These are phyloP conservation scores for Ogataea thermomethanolica DNA, from an alignment of 805 yeast genomes.

Conservation along the genomic window DNA sequence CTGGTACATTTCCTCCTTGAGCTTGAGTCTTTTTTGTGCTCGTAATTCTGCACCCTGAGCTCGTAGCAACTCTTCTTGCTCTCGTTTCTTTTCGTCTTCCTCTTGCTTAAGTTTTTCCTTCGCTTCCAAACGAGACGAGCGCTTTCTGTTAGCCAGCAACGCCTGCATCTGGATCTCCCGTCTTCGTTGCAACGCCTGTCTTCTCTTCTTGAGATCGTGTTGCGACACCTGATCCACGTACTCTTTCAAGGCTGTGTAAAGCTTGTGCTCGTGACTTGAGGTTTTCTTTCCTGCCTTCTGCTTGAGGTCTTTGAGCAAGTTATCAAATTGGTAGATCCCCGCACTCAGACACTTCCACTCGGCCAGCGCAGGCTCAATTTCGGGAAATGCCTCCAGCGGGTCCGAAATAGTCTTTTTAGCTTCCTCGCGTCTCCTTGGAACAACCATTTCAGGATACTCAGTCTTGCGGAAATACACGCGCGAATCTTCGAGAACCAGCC, in stretches of 20 bases:
- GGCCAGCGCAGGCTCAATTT: slow-evolving; percentile 35
- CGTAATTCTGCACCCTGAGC: slow-evolving; percentile 43
- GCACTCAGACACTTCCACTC: slow-evolving; percentile 40
- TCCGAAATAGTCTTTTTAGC: slow-evolving; percentile 22
- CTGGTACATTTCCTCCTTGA: slow-evolving; percentile 32
- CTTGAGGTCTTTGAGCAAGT: slow-evolving; percentile 30
- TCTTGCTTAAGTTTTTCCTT: slow-evolving; percentile 49
- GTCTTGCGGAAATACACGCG: slow-evolving; percentile 45
- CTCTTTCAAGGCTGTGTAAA: slow-evolving; percentile 31
- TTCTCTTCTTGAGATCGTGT: slow-evolving; percentile 52
- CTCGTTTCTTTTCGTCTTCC: slow-evolving; percentile 47
- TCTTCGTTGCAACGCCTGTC: slow-evolving; percentile 49
- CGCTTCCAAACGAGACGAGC: slow-evolving; percentile 71
- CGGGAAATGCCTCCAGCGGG: slow-evolving; percentile 14
- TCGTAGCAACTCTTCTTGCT: slow-evolving; percentile 44
- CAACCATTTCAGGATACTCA: slow-evolving; percentile 30
- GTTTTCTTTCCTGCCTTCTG: slow-evolving; percentile 31
- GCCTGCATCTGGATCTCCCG: slow-evolving; percentile 63
- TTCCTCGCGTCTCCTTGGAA: slow-evolving; percentile 36
- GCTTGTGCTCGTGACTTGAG: slow-evolving; percentile 24
- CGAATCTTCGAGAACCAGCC: slow-evolving; percentile 45
- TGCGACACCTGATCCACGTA: slow-evolving; percentile 35
- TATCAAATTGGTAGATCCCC: slow-evolving; percentile 44
- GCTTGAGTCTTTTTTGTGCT: slow-evolving; percentile 38
- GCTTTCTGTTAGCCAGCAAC: slow-evolving; percentile 63